phyloP scores from a whole-genome alignment of 306 rosid species.

The Hippophae tibetana region DNA sequence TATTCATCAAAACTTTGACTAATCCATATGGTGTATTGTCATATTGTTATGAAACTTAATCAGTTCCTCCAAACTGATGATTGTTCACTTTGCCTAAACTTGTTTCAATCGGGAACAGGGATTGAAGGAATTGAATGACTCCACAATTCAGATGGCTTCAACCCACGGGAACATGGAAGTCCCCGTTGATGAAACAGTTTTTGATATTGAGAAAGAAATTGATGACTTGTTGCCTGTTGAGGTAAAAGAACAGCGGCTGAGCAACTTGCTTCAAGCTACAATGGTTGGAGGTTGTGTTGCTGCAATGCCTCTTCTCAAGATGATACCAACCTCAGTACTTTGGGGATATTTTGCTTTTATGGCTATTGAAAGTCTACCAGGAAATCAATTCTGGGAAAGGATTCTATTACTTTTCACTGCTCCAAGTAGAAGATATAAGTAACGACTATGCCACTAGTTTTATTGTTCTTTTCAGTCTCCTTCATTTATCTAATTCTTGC shows the following conservation, averaged over 20 bases:
- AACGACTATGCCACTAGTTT: slow-evolving; percentile 16
- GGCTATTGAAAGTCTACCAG: slow-evolving; percentile 81
- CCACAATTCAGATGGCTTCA: slow-evolving; percentile 50
- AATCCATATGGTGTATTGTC: not conserved
- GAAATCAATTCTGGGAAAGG: slow-evolving; percentile 82
- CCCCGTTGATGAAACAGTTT: slow-evolving; percentile 50
- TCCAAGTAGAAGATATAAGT: slow-evolving; percentile 70
- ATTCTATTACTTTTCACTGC: slow-evolving; percentile 58
- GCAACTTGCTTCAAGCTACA: slow-evolving; percentile 70
- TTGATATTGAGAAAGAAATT: slow-evolving; percentile 64
- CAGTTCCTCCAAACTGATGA: not conserved
- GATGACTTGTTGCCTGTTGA: slow-evolving; percentile 67
- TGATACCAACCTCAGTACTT: slow-evolving; percentile 69
- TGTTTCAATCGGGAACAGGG: slow-evolving; percentile 34
- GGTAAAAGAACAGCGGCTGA: slow-evolving; percentile 76
- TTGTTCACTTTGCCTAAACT: slow-evolving; percentile 13
- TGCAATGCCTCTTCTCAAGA: slow-evolving; percentile 70
- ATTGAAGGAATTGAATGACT: slow-evolving; percentile 50
- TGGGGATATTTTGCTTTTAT: slow-evolving; percentile 86
- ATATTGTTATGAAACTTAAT: not conserved
- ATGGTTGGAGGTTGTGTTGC: slow-evolving; percentile 70
- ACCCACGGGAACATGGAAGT: slow-evolving; percentile 33
- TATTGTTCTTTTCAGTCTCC: not conserved
- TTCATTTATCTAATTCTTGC: not conserved
- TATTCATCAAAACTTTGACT: not conserved